Percentiles rank a stretch among this genome's conserved stretches.
Conservation (phyloP, 139 green algal genomes). For the Gonium pectorale region DNA sequence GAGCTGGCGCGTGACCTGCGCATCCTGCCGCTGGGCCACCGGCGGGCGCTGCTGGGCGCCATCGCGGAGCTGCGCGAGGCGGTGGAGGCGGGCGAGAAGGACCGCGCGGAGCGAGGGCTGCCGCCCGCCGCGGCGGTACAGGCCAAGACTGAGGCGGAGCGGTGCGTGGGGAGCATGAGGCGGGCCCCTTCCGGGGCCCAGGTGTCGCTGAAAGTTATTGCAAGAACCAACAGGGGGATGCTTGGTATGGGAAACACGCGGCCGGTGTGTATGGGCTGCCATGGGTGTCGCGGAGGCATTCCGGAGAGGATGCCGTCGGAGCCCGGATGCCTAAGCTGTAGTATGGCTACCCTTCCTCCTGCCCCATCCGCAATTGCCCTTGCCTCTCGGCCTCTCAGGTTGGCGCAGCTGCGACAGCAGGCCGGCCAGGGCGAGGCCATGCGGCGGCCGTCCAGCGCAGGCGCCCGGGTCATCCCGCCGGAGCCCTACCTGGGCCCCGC, state of each 20-base stretch:
- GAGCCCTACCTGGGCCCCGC: slow-evolving; percentile 43
- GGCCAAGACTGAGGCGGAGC: background rate
- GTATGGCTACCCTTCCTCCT: no score
- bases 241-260: no score
- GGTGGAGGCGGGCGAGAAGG: slow-evolving; percentile 15
- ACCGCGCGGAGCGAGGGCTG: background rate
- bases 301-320: no score
- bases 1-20: slow-evolving; percentile 41
- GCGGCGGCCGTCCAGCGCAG: slow-evolving; percentile 14
- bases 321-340: no score
- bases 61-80: slow-evolving; percentile 26
- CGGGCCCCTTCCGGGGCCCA: background rate
- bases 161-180: slow-evolving; percentile 4
- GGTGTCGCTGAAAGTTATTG: no score
- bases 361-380: no score
- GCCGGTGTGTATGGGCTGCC: no score
- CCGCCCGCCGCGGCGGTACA: background rate
- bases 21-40: slow-evolving; percentile 49
- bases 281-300: no score
- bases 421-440: background rate
- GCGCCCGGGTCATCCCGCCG: slow-evolving; percentile 13
- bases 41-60: slow-evolving; percentile 33
- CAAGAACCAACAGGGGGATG: no score
- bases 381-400: background rate
- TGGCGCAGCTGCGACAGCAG: slow-evolving; percentile 25